Evolutionary conservation across 768 basidiomycete genomes (phyloP).

Genomic region (Rhizopogon salebrosus): DNA sequence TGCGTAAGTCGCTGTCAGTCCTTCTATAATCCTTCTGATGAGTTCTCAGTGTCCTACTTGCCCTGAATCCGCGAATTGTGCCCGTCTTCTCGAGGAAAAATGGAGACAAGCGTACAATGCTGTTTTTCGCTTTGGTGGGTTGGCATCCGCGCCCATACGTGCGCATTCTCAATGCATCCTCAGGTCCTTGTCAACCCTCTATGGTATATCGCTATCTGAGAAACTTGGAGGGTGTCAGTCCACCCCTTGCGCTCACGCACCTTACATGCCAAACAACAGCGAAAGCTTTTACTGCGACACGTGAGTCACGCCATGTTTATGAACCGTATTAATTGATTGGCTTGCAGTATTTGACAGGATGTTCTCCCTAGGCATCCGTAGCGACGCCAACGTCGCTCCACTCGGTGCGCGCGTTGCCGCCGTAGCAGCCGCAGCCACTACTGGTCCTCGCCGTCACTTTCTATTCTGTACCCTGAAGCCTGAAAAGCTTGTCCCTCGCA

Average conservation of each 20-base stretch:
- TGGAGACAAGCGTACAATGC: conserved; percentile 87
- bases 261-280: conserved; percentile 86
- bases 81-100: conserved; percentile 84
- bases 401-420: conserved; percentile 47
- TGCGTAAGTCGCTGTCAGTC: conserved; percentile 52
- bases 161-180: background rate
- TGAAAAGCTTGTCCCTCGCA: conserved; percentile 43
- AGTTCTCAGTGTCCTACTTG: conserved; percentile 68
- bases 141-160: background rate
- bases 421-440: conserved; percentile 58
- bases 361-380: conserved; percentile 81
- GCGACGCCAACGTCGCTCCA: conserved; percentile 55
- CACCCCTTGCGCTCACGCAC: conserved; percentile 80
- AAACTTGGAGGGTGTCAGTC: conserved; percentile 86
- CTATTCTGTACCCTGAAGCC: conserved; percentile 73
- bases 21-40: background rate
- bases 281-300: conserved; percentile 80
- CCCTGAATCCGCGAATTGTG: conserved; percentile 75
- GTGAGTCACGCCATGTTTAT: conserved; percentile 37
- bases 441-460: conserved; percentile 79
- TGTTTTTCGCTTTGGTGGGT: conserved; percentile 76
- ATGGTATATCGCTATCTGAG: conserved; percentile 92
- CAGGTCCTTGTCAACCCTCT: conserved; percentile 82
- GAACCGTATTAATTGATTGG: background rate
- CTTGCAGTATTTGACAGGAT: conserved; percentile 77